phyloP scores from a whole-genome alignment of 768 basidiomycete genomes.

The Pholiota microspora region DNA sequence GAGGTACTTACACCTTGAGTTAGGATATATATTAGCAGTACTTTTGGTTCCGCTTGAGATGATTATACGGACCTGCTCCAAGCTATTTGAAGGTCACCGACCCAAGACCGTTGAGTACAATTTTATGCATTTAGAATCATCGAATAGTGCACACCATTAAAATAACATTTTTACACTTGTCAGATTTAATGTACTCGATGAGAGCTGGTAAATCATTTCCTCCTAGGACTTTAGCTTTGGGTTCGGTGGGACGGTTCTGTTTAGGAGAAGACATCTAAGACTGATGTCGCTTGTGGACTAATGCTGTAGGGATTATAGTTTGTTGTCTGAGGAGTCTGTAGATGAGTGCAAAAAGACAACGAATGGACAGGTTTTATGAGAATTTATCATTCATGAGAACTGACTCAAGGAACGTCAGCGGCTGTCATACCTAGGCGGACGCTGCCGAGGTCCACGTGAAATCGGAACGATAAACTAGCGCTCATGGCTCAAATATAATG shows the following conservation, averaged over 20 bases:
- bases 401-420: too few species aligned
- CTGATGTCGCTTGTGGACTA: neutral
- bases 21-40: neutral
- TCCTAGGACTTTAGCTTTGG: too few species aligned
- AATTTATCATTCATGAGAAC: too few species aligned
- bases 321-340: too few species aligned
- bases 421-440: too few species aligned
- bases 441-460: too few species aligned
- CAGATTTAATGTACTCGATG: conserved; percentile 68
- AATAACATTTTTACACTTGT: conserved; percentile 64
- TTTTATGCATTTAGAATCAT: neutral
- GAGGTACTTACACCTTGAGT: conserved; percentile 67
- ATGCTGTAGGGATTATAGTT: too few species aligned
- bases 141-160: conserved; percentile 55
- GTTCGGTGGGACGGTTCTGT: conserved; percentile 11
- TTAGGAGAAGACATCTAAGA: neutral
- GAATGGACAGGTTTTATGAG: too few species aligned
- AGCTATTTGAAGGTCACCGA: conserved; percentile 36
- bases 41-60: neutral
- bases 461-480: too few species aligned
- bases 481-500: too few species aligned
- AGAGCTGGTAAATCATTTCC: conserved; percentile 35
- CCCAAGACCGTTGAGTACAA: neutral
- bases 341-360: too few species aligned
- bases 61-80: conserved; percentile 55